A percentile compares a stretch with the other conserved stretches of the same genome.
Conservation (phyloP, 441 rosid genomes). For the Hura crepitans region DNA sequence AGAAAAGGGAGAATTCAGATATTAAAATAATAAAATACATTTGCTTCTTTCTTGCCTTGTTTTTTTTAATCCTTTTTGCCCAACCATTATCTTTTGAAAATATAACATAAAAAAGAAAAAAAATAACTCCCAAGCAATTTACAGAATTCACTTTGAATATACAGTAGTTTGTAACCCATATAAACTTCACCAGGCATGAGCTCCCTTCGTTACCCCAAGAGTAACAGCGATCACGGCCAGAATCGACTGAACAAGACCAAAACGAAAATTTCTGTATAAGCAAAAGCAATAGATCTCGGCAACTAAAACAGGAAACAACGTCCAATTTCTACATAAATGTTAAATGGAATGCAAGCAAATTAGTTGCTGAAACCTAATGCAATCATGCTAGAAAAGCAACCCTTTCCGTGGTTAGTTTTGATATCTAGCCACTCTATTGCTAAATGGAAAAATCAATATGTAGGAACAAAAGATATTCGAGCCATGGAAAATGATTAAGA, state of each 20-base stretch:
- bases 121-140: neutral
- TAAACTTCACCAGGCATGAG: slow-evolving; percentile 42
- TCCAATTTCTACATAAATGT: neutral
- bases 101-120: neutral
- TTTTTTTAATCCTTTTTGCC: too few relatives aligned
- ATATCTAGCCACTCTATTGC: neutral
- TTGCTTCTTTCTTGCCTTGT: too few relatives aligned
- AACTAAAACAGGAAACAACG: neutral
- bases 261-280: neutral
- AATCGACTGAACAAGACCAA: slow-evolving; percentile 39
- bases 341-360: neutral
- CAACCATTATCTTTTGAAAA: too few relatives aligned
- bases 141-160: slow-evolving; percentile 15
- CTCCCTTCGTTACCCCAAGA: slow-evolving; percentile 52
- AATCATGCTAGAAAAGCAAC: too few relatives aligned
- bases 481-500: neutral
- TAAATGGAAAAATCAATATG: neutral
- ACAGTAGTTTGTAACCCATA: neutral
- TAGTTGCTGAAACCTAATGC: too few relatives aligned
- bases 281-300: neutral
- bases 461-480: neutral
- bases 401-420: neutral
- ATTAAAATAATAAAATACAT: too few relatives aligned
- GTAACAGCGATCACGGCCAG: slow-evolving; percentile 51
- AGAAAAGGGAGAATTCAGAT: too few relatives aligned